Base-by-base conservation (phyloP, 1,284 basidiomycete genomes). In the Trametes polyzona region DNA sequence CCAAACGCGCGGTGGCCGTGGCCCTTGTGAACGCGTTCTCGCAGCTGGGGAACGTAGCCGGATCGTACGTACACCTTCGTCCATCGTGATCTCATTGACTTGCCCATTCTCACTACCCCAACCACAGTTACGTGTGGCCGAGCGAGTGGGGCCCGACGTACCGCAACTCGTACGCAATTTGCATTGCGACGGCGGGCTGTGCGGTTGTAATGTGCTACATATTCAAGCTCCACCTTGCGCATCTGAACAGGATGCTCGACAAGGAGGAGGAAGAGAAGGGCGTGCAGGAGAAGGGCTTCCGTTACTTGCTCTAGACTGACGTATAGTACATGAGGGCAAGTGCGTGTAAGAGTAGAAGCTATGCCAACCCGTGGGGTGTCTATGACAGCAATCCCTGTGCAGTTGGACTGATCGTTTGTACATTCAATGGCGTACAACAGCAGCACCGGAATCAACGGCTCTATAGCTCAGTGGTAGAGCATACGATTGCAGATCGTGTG, bases 1-100 rank as follows among this genome's bases (percentile, higher is more conserved):
- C 83, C 14, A 92, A 91, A 71, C 84, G 89, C 23, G 89, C 89
- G 2, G 88, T 90, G 1, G 87, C 84, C 1, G 76, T 93, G 32
- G 91, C 89, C 0, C 73, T 90, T 52, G 83, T 89, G 53, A 92
- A 92, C 67, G 81, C 85, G 14, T 81, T 88, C 61, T 84, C 85
- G 21, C 83, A 88, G 59, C 73, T 88, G 1, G 90, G 90, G 0
- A 92, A 93, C 68, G 78, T 92, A 24, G 74, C 82, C 42, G 90
- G 91, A 64, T 90, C 91, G 79, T 69, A 42, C 57, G 67, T 67
- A 16, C 1, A 24, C 14, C 46, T 27, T 17, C 12, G 5, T 12
- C 23, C 24, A 7, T 40, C 16, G 12, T 36, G 19, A 19, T 7
- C 16, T 12, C 16, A 4, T 24, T n/a, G 14, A 9, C 5, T 40